Base-by-base conservation (phyloP, 2,329 filamentous ascomycete genomes). In the Xylaria digitata region DNA sequence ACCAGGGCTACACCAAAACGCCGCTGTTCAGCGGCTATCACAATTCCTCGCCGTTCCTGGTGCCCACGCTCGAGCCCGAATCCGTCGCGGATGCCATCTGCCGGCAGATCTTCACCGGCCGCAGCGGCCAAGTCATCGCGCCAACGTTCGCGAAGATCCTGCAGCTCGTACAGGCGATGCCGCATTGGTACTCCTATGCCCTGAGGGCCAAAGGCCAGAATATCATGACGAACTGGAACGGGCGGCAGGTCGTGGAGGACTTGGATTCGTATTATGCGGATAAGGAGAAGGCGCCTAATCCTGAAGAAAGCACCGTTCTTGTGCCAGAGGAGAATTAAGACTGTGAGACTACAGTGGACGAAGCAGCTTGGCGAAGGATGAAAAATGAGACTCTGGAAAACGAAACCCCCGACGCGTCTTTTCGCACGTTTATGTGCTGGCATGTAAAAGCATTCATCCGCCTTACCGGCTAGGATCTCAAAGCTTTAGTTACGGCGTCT, bases 41-140 rank as follows among this genome's bases (percentile, higher is more conserved):
- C 6, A 83, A 84, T 19, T 81, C 81, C 53, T 77, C 81, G 66
- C 80, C 79, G 1, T 89, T 86, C 71, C 60, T 88, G n/a, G 75
- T 84, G 64, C 86, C 85, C 1, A 74, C 85, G 37, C 77, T 91
- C 65, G 81, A 87, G 70, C 83, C 87, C 0, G 88, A 88, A 76
- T 89, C 86, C 1, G 88, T 92, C 13, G 89, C 89, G 0, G 87
- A 91, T 72, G 84, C 81, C 6, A 83, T 92, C 58, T 87, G 90
- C 0, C 78, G 82, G 67, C 85, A 90, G 74, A 86, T 92, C 6
- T 73, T 90, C 45, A 80, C 72, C 1, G 89, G 88, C 1, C 77
- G 81, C 67, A 88, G 86, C 74, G 85, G 84, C 1, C 84, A 89
- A 77, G 75, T 92, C 21, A 72, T 87, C 23, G 49, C 87, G 60